Percentiles rank a stretch among this genome's conserved stretches.
Conservation (phyloP, 106 monocot species). For the Acorus gramineus region DNA sequence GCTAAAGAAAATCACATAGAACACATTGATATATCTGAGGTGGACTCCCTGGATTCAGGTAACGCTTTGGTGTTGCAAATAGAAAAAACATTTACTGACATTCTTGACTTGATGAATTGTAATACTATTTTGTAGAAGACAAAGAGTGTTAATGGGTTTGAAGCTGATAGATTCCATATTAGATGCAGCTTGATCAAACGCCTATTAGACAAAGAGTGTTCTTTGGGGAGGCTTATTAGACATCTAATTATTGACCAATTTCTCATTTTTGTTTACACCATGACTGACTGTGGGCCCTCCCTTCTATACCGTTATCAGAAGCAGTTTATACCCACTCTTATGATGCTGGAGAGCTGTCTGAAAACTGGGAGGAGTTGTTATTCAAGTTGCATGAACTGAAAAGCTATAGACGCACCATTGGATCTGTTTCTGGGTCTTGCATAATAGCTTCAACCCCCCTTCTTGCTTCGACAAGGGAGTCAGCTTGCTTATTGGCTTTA, state of each 20-base stretch:
- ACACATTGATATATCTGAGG: background rate
- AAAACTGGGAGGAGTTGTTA: conserved; percentile 52
- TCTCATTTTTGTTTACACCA: background rate
- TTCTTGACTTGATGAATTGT: background rate
- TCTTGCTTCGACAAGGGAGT: conserved; percentile 65
- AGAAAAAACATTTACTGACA: no score
- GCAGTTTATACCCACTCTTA: background rate
- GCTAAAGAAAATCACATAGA: conserved; percentile 4
- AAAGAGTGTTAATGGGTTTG: no score
- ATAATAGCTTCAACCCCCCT: conserved; percentile 65
- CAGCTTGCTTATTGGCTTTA: conserved; percentile 61
- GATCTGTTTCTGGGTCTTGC: conserved; percentile 75
- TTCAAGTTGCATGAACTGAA: conserved; percentile 67
- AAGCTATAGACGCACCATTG: conserved; percentile 77
- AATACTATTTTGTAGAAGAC: no score
- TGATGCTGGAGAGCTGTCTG: conserved; percentile 24
- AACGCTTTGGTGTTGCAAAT: no score
- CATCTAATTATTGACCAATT: background rate
- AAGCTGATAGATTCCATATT: no score
- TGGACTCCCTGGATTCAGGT: background rate
- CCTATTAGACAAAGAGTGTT: no score
- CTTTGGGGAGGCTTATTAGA: no score
- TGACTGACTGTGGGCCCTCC: no score
- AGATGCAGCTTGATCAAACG: no score
- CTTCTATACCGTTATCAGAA: conserved; percentile 14